These are phyloP conservation scores for Noccaea caerulescens DNA, from an alignment of 345 rosid species.

Conservation along the genomic window DNA sequence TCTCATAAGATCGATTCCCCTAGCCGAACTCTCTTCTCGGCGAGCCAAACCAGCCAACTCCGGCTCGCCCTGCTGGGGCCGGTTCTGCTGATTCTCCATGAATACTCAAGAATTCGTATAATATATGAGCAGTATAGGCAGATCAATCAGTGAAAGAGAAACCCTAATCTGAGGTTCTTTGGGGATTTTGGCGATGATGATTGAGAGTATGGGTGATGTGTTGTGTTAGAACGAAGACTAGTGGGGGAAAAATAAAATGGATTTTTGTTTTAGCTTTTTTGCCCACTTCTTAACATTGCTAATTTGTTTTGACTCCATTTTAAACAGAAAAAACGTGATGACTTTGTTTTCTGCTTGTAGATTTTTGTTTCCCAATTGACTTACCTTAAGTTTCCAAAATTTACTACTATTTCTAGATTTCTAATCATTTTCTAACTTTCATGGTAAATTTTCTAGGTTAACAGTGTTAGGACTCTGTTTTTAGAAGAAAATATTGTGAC, in stretches of 20 bases:
- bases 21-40: constrained; percentile 39
- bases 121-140: background rate
- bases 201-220: constrained; percentile 31
- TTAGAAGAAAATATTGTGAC: background rate
- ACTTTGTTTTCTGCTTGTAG: constrained; percentile 18
- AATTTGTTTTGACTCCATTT: constrained; percentile 1
- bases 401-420: background rate
- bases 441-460: background rate
- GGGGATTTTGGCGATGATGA: constrained; percentile 41
- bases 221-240: constrained; percentile 40
- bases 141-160: constrained; percentile 42
- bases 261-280: constrained; percentile 34
- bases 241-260: constrained; percentile 47
- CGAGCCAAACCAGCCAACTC: constrained; percentile 35
- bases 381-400: too few species aligned
- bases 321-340: background rate
- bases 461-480: background rate
- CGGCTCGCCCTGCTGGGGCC: constrained; percentile 27
- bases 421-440: background rate
- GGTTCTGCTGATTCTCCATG: constrained; percentile 53
- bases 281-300: constrained; percentile 10
- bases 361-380: too few species aligned
- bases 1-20: constrained; percentile 50
- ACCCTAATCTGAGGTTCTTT: constrained; percentile 60
- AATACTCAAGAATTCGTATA: constrained; percentile 12